Evolutionary conservation across 2,329 filamentous ascomycete genomes (phyloP).

Genomic region (Penicillium thymicola): DNA sequence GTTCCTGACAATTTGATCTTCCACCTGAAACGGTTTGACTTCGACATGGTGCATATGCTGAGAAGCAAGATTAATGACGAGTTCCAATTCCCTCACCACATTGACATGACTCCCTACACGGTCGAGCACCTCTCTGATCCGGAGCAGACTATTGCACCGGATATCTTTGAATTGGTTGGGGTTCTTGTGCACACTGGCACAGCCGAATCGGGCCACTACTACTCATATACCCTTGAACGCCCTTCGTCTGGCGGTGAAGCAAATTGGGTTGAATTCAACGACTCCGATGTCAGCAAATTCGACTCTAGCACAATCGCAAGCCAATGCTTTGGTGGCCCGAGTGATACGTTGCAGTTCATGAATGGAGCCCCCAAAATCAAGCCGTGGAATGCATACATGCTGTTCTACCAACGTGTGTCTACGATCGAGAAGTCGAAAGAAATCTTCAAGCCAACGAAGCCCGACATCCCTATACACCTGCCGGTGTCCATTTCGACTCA

Average conservation of each 20-base stretch:
- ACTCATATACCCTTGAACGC: conserved; percentile 87
- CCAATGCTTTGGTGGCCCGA: conserved; percentile 74
- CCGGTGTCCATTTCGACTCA: conserved; percentile 45
- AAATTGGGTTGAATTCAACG: conserved; percentile 90
- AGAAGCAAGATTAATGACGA: conserved; percentile 93
- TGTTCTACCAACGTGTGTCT: conserved; percentile 86
- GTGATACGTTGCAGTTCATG: conserved; percentile 52
- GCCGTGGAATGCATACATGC: conserved; percentile 87
- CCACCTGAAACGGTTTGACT: conserved; percentile 68
- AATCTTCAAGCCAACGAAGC: conserved; percentile 41
- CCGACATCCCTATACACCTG: conserved; percentile 51
- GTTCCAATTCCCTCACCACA: conserved; percentile 78
- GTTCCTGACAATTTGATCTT: conserved; percentile 93
- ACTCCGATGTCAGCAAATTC: conserved; percentile 75
- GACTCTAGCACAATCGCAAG: conserved; percentile 69
- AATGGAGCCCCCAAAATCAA: conserved; percentile 57
- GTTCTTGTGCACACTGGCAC: conserved; percentile 90
- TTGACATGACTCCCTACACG: conserved; percentile 88
- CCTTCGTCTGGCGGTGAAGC: conserved; percentile 50
- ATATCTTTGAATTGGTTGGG: conserved; percentile 91
- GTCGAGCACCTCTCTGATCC: conserved; percentile 74
- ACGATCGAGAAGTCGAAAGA: conserved; percentile 57
- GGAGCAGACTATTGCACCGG: conserved; percentile 55
- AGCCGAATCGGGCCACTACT: conserved; percentile 93
- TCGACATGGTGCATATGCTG: conserved; percentile 61